A percentile compares a stretch with the other conserved stretches of the same genome.
Evolutionary conservation across 768 basidiomycete genomes (phyloP).

Genomic region (Mycena rebaudengoi): DNA sequence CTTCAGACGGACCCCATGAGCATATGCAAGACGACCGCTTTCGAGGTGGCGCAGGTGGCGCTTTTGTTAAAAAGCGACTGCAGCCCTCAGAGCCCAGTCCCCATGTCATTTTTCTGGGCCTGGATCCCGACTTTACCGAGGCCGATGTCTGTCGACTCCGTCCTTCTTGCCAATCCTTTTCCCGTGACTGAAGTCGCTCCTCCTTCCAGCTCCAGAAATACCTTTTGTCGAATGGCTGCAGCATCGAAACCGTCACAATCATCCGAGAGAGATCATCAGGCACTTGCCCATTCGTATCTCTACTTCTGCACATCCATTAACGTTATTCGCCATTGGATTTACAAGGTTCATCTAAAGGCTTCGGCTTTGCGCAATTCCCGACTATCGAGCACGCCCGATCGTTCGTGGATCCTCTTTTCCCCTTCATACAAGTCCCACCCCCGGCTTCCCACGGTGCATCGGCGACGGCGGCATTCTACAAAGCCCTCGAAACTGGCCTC

Average conservation of each 20-base stretch:
- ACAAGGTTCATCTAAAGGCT: conserved; percentile 93
- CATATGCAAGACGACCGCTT: too few species aligned
- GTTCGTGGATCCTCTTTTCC: conserved; percentile 91
- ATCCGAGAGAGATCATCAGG: conserved; percentile 97
- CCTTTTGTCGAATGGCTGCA: conserved; percentile 75
- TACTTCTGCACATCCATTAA: conserved; percentile 76
- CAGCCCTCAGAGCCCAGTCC: conserved; percentile 86
- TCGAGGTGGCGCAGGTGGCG: conserved; percentile 48
- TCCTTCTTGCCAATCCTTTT: conserved; percentile 39
- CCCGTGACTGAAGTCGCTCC: conserved; percentile 48
- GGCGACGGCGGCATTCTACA: conserved; percentile 74
- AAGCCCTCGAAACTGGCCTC: conserved; percentile 73
- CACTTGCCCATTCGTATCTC: conserved; percentile 84
- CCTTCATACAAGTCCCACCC: conserved; percentile 92
- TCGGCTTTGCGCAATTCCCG: conserved; percentile 96
- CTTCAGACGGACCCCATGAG: conserved; percentile 45
- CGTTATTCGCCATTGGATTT: conserved; percentile 72
- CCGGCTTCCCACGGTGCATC: conserved; percentile 88
- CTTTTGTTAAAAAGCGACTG: conserved; percentile 76
- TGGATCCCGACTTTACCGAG: conserved; percentile 93
- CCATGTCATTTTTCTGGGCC: conserved; percentile 94
- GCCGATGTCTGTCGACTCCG: conserved; percentile 78
- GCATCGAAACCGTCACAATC: conserved; percentile 89
- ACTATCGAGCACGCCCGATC: conserved; percentile 86
- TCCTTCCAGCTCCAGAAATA: conserved; percentile 79